Conservation (phyloP, 805 yeast genomes). For the Monosporozyma yasuniensis region DNA sequence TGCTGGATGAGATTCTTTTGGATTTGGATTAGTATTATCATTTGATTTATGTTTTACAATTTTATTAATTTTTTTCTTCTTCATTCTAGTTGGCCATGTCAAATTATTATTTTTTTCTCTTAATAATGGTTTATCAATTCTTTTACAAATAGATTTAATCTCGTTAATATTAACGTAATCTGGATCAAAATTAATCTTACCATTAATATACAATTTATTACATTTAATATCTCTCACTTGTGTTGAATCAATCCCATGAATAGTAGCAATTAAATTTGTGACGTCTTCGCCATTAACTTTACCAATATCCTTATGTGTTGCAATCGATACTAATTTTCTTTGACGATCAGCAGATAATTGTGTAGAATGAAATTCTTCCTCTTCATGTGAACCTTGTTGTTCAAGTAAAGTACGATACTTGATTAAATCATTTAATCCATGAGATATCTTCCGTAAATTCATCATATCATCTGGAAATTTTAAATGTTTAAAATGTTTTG, state of each 20-base stretch:
- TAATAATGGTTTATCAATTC: constrained; percentile 16
- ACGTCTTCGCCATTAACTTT: neutral
- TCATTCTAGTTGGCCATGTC: constrained; percentile 19
- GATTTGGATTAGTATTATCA: neutral
- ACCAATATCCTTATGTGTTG: neutral
- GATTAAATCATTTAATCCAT: constrained; percentile 5
- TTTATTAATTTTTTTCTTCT: constrained; percentile 6
- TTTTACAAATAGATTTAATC: constrained; percentile 17
- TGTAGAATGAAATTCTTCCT: neutral
- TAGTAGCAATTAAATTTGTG: constrained; percentile 9
- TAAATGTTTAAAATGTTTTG: constrained; percentile 13
- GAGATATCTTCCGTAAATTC: constrained; percentile 7
- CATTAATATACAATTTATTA: constrained; percentile 2
- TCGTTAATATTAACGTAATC: constrained; percentile 12
- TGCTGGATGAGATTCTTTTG: neutral
- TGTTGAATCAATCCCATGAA: constrained; percentile 18
- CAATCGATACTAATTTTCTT: neutral
- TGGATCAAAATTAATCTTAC: constrained; percentile 7
- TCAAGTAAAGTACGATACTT: neutral
- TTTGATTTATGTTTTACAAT: neutral
- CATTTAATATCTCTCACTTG: constrained; percentile 11
- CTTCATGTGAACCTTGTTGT: too few species aligned
- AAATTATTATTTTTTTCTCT: constrained; percentile 15
- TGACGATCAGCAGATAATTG: neutral
- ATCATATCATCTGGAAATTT: constrained; percentile 16